These are phyloP conservation scores for Theobroma cacao DNA, from an alignment of 345 rosid genomes.

Conservation along the genomic window DNA sequence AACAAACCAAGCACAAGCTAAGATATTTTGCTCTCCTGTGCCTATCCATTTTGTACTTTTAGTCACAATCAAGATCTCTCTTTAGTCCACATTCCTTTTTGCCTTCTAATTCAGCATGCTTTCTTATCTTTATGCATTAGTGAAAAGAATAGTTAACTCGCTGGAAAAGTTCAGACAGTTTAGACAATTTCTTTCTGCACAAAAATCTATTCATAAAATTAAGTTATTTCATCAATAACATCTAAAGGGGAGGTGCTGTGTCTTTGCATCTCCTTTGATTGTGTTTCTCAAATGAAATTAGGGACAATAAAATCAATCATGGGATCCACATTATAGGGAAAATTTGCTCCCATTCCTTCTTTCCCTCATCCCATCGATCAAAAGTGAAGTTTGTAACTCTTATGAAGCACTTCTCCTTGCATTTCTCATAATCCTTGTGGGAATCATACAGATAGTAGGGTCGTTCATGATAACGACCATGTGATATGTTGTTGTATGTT, in stretches of 20 bases:
- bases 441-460: constrained; percentile 12
- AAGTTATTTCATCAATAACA: no score
- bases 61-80: constrained; percentile 6
- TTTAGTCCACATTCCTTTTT: background rate
- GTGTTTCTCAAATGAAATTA: background rate
- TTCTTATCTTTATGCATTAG: background rate
- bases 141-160: no score
- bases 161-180: no score
- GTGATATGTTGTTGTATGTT: background rate
- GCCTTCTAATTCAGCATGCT: background rate
- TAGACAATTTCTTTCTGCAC: no score
- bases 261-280: no score
- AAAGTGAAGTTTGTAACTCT: background rate
- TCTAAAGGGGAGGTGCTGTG: no score
- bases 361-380: background rate
- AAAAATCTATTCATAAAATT: no score
- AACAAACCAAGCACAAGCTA: background rate
- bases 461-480: background rate
- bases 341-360: background rate
- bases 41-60: constrained; percentile 9
- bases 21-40: background rate
- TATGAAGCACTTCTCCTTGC: background rate
- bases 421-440: constrained; percentile 11
- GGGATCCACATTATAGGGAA: background rate
- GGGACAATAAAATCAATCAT: background rate